Evolutionary conservation across 345 rosid genomes (phyloP).

Genomic region (Citrus inodora): DNA sequence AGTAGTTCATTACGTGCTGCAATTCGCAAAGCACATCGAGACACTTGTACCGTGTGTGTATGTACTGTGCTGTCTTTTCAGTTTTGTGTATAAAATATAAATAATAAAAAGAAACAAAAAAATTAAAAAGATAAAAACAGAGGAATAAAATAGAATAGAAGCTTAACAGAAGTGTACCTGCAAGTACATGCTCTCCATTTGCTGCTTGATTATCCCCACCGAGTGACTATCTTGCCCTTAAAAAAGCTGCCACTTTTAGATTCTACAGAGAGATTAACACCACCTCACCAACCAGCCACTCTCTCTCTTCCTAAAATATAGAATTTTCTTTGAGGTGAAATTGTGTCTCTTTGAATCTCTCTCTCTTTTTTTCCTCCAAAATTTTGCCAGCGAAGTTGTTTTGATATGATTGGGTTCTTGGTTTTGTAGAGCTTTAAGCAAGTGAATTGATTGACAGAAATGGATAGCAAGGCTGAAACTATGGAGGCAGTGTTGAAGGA

Average conservation of each 20-base stretch:
- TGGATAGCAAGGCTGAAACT: constrained; percentile 43
- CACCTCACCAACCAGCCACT: background rate
- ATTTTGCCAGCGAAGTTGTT: background rate
- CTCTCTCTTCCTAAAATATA: background rate
- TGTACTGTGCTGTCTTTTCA: too few species aligned
- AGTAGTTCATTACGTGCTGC: too few species aligned
- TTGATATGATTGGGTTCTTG: background rate
- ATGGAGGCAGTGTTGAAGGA: constrained; percentile 69
- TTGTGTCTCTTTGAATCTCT: background rate
- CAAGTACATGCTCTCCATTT: constrained; percentile 36
- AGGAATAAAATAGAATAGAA: background rate
- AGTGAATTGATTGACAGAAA: constrained; percentile 8
- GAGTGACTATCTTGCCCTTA: constrained; percentile 15
- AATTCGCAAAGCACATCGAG: too few species aligned
- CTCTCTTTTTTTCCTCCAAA: background rate
- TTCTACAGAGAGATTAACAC: constrained; percentile 14
- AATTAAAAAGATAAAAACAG: background rate
- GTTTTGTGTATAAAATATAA: too few species aligned
- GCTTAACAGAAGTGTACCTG: constrained; percentile 26
- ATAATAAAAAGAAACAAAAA: background rate
- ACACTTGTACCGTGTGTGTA: too few species aligned
- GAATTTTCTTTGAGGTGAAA: background rate
- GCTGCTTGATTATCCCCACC: constrained; percentile 16
- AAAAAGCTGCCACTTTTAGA: constrained; percentile 19
- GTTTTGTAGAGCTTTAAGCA: constrained; percentile 2